Conservation (phyloP, 345 rosid genomes). For the Streptanthus diversifolius region DNA sequence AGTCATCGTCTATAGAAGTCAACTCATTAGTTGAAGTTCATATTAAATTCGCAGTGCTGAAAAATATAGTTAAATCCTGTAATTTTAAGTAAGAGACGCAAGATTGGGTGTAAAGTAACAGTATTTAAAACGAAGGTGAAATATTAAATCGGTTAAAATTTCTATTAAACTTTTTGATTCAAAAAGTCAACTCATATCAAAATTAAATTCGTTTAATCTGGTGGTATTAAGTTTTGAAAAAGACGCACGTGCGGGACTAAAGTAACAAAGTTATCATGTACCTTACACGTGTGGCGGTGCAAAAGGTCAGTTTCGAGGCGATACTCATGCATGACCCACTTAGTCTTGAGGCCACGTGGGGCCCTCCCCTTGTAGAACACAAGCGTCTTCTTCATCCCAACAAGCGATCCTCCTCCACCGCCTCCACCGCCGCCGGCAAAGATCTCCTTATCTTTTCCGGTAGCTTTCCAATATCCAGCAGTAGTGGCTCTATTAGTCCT, state of each 20-base stretch:
- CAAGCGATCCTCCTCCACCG: constrained; percentile 47
- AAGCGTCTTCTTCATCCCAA: constrained; percentile 88
- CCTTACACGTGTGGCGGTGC: constrained; percentile 80
- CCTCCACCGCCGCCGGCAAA: constrained; percentile 38
- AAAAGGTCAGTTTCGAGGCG: constrained; percentile 77
- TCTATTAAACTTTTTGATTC: not conserved
- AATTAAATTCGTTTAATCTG: not conserved
- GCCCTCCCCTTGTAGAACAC: constrained; percentile 90
- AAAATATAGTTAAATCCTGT: not conserved
- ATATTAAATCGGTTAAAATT: not conserved
- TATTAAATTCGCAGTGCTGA: not conserved
- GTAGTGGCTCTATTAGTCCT: constrained; percentile 85
- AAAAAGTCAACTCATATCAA: constrained; percentile 18
- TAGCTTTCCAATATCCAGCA: constrained; percentile 93
- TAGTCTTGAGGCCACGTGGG: constrained; percentile 85
- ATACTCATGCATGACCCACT: constrained; percentile 98
- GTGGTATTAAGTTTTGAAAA: not conserved
- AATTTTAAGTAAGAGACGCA: not conserved
- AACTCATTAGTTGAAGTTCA: constrained; percentile 8
- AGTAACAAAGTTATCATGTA: constrained; percentile 20
- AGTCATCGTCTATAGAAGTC: constrained; percentile 11
- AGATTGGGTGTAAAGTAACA: constrained; percentile 1
- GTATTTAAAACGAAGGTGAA: not conserved
- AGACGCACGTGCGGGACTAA: constrained; percentile 7
- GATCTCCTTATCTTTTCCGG: constrained; percentile 80